Conservation (phyloP, 495 filamentous ascomycete genomes). For the Penicillium crystallinum region DNA sequence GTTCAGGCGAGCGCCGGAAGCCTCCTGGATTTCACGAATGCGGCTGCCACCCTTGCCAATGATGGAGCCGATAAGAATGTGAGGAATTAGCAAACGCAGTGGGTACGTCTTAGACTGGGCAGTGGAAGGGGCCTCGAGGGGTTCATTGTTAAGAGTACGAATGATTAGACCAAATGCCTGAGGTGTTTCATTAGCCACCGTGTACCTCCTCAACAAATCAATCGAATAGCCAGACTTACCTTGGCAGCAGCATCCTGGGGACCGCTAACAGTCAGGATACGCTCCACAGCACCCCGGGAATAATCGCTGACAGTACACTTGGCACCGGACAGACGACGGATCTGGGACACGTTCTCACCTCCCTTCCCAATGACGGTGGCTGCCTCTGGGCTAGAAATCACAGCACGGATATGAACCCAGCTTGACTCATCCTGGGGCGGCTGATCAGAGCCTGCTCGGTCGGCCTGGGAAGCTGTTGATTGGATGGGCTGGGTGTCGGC, state of each 20-base stretch:
- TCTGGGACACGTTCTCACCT: constrained; percentile 95
- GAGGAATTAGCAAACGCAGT: constrained; percentile 88
- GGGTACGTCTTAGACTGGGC: constrained; percentile 96
- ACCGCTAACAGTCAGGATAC: constrained; percentile 94
- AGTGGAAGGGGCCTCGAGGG: constrained; percentile 76
- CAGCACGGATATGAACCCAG: constrained; percentile 94
- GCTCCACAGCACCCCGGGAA: constrained; percentile 89
- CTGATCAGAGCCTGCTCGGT: constrained; percentile 44
- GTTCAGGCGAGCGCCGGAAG: constrained; percentile 92
- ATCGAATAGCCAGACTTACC: constrained; percentile 48
- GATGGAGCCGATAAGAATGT: constrained; percentile 96
- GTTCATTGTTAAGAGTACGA: constrained; percentile 94
- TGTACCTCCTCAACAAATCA: not conserved
- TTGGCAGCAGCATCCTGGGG: constrained; percentile 94
- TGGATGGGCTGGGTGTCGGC: constrained; percentile 58
- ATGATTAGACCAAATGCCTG: constrained; percentile 98
- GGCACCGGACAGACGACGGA: constrained; percentile 82
- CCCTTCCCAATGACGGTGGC: constrained; percentile 98
- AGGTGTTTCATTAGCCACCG: constrained; percentile 6
- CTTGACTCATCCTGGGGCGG: constrained; percentile 76
- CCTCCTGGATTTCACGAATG: constrained; percentile 98
- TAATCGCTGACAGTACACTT: constrained; percentile 99
- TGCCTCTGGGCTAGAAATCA: constrained; percentile 94
- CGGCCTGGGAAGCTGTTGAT: constrained; percentile 56
- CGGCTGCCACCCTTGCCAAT: constrained; percentile 93